Base-by-base conservation (phyloP, 139 green algal species). In the Microglena sp. region DNA sequence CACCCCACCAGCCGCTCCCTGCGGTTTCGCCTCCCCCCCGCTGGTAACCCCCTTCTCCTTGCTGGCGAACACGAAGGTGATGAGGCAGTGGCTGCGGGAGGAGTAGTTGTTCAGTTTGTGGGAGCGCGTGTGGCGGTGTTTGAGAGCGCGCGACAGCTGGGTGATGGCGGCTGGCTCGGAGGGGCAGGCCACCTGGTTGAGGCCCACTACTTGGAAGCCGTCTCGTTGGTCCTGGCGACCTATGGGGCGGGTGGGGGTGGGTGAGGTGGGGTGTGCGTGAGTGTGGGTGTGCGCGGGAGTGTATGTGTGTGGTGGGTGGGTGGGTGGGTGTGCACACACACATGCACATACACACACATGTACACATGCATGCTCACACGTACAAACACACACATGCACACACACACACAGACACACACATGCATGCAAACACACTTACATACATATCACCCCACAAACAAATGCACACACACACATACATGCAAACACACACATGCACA, bases 11-110 rank as follows among this genome's bases (percentile, higher is more conserved):
- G 55, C 53, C 2, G 57, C 61, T 35, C 69, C 65, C 45, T 53
- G 45, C 56, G 65, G 44, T 33, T 27, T 27, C 58, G 5, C 2
- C 22, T 4, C 31, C 29, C 26, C 59, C 4, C 22, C 55, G 0
- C 61, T 68, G 2, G 30, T 46, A 33, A 32, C 33, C 26, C 28
- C 56, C 50, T 61, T 33, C 68, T 78, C 78, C 65, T 70, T 54
- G 5, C 46, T 72, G 3, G 56, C 62, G 4, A 92, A 69, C 7
- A 75, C 66, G 5, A 92, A 74, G 2, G 83, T 88, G 31, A 88
- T 80, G n/a, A 92, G 57, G 70, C 84, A 89, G 66, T 92, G 85
- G 62, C 67, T 80, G 43, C 84, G 71, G 56, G 67, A 80, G 22
- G 75, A 85, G 62, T 77, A 75, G 46, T 83, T 65, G 63, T 92